phyloP scores from a whole-genome alignment of 495 filamentous ascomycete genomes.

The Darksidea phi region DNA sequence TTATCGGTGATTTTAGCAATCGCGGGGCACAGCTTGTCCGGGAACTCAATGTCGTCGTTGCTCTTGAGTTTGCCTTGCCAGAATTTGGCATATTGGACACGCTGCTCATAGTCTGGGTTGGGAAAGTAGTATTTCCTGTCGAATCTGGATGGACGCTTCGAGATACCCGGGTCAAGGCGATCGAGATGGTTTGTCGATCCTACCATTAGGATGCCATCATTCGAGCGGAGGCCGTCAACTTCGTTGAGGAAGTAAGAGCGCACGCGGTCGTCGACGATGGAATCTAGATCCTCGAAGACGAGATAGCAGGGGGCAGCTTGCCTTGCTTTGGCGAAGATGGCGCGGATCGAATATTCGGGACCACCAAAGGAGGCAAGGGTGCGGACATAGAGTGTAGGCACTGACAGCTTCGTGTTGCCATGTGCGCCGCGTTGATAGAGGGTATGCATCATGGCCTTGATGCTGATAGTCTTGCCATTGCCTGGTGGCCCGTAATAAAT shows the following conservation, averaged over 20 bases:
- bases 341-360: conserved; percentile 40
- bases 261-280: conserved; percentile 42
- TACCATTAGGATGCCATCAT: conserved; percentile 49
- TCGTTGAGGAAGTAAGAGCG: conserved; percentile 47
- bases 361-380: conserved; percentile 38
- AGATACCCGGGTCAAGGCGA: conserved; percentile 44
- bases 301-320: conserved; percentile 45
- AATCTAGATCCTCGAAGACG: conserved; percentile 47
- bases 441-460: conserved; percentile 46
- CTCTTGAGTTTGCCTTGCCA: conserved; percentile 44
- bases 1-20: conserved; percentile 44
- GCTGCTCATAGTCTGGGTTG: conserved; percentile 39
- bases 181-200: conserved; percentile 47
- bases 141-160: conserved; percentile 45
- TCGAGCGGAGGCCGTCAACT: conserved; percentile 44
- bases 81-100: conserved; percentile 41
- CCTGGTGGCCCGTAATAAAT: conserved; percentile 62
- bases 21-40: conserved; percentile 40
- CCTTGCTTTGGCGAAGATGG: conserved; percentile 44
- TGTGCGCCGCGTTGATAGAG: conserved; percentile 38
- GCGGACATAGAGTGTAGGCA: conserved; percentile 46
- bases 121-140: conserved; percentile 47
- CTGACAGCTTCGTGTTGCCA: conserved; percentile 27
- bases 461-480: conserved; percentile 43
- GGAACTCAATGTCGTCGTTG: conserved; percentile 44